phyloP scores from a whole-genome alignment of 2,329 filamentous ascomycete species.

The Monilinia fructicola region DNA sequence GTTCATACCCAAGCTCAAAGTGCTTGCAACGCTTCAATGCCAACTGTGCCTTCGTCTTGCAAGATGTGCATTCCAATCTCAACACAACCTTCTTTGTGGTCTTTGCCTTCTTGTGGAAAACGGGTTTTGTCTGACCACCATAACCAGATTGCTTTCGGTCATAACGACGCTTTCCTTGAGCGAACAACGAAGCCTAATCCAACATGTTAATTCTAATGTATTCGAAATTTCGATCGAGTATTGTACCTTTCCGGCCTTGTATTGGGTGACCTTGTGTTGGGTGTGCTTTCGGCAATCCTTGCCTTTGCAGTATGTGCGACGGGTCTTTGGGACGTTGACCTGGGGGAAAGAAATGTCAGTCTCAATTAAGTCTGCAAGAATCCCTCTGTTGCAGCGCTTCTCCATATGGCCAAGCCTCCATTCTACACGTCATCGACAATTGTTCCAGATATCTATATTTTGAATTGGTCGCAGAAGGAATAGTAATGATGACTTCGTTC shows the following conservation, averaged over 20 bases:
- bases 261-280: conserved; percentile 91
- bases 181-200: conserved; percentile 76
- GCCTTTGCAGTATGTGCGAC: conserved; percentile 97
- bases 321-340: conserved; percentile 99
- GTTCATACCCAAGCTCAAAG: conserved; percentile 95
- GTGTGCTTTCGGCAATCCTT: conserved; percentile 91
- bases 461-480: neutral
- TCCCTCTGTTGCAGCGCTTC: neutral
- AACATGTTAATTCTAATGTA: conserved; percentile 22
- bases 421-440: neutral
- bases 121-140: conserved; percentile 99
- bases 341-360: conserved; percentile 26
- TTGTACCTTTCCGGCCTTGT: conserved; percentile 88
- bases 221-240: conserved; percentile 29
- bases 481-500: neutral
- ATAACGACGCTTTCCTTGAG: conserved; percentile 99
- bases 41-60: conserved; percentile 98
- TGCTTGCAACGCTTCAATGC: conserved; percentile 99
- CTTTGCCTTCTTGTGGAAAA: conserved; percentile 99
- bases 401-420: neutral
- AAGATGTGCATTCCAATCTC: conserved; percentile 93
- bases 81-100: conserved; percentile 99
- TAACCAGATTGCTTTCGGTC: conserved; percentile 99
- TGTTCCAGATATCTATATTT: neutral
- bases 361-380: neutral